Conservation (phyloP, 805 yeast species). For the Teunomyces kruisii region DNA sequence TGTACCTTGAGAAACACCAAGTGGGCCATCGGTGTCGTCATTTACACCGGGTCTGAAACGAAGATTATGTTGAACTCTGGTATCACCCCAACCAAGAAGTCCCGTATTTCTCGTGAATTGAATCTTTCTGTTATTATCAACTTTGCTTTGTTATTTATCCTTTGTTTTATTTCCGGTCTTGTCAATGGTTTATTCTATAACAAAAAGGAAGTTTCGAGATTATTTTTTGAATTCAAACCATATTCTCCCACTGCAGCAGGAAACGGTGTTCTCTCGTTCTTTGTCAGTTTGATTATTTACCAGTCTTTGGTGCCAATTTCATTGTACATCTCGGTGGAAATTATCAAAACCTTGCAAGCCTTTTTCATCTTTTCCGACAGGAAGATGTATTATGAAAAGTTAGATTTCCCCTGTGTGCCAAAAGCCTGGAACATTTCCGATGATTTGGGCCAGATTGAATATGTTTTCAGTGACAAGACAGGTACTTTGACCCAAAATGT, state of each 20-base stretch:
- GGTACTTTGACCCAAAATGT: constrained; percentile 83
- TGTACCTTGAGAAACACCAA: constrained; percentile 77
- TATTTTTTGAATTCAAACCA: constrained; percentile 68
- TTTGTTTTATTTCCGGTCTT: constrained; percentile 70
- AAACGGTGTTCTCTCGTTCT: constrained; percentile 71
- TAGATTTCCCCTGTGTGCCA: constrained; percentile 82
- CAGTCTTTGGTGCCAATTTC: constrained; percentile 84
- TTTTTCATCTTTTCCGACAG: constrained; percentile 77
- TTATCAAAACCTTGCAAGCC: constrained; percentile 80
- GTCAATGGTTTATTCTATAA: constrained; percentile 68
- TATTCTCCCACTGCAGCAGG: constrained; percentile 63
- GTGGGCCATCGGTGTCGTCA: constrained; percentile 78
- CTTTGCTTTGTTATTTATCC: constrained; percentile 58
- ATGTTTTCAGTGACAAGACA: constrained; percentile 80
- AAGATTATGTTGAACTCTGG: constrained; percentile 83
- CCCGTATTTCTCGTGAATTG: constrained; percentile 70
- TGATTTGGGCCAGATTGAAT: constrained; percentile 84
- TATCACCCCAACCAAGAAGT: constrained; percentile 72
- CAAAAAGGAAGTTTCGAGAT: constrained; percentile 48
- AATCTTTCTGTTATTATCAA: constrained; percentile 69
- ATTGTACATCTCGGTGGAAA: constrained; percentile 76
- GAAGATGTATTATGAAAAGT: constrained; percentile 61
- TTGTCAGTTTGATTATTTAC: constrained; percentile 73
- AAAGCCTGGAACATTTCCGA: constrained; percentile 85
- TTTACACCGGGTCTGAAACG: constrained; percentile 76